Evolutionary conservation across 2,329 filamentous ascomycete species (phyloP), one percentile per base, ranked within the genome.

Genomic region (Sporothrix mexicana): DNA sequence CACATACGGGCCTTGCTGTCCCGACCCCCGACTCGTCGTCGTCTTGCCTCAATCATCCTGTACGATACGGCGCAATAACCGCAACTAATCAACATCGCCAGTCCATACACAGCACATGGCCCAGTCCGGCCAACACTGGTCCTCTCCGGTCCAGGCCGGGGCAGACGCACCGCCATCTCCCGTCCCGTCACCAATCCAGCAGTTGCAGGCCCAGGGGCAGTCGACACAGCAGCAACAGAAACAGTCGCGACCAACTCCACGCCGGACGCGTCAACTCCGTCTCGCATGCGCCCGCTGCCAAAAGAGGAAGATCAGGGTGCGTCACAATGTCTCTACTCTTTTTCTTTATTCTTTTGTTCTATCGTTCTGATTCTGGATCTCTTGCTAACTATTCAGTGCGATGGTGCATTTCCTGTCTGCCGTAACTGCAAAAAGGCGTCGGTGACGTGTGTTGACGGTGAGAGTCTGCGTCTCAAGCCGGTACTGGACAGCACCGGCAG

Each of bases 241-340:
- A n/a, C n/a, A n/a, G n/a, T n/a, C n/a, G n/a, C n/a, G n/a, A n/a
- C 49, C 49, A 9, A n/a, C 49, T 2, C 55, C 25, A 10, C 55
- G 55, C 4, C 30, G 59, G 36, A 62, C 59, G 30, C 59, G 59
- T 45, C 59, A 62, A 20, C 59, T 62, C 30, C 59, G 59, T n/a
- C 59, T 62, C 5, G 59, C 59, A 20, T 62, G 59, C 20, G 59
- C 59, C 15, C 0, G 7, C 9, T 62, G 45, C 72, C 85, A 87
- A 73, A 79, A 83, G 59, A 80, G 85, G 41, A 87, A 87, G 78
- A 86, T 87, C 76, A 82, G 82, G 62, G 84, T 84, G 79, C 30
- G 80, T 74, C 8, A 4, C 49, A 20, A n/a, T 57, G 2, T 57
- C 3, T 57, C 53, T 7, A 3, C 9, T 57, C 12, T 43, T 2